Conservation (phyloP, 306 rosid genomes). For the Arachis stenosperma region DNA sequence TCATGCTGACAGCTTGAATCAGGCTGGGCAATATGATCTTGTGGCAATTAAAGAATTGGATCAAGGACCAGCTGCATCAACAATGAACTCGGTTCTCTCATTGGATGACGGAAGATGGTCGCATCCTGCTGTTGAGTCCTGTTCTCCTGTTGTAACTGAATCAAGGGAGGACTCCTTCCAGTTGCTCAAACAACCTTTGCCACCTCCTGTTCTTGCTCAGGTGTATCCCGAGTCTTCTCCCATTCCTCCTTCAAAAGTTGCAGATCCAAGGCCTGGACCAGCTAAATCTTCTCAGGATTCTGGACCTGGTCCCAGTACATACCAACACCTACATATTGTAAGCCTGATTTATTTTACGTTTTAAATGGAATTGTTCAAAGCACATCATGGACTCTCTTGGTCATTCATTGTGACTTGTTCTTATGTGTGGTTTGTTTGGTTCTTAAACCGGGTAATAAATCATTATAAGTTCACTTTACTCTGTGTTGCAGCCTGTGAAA, state of each 20-base stretch:
- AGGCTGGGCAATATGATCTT: constrained; percentile 67
- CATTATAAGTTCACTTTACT: constrained; percentile 35
- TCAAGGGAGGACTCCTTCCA: constrained; percentile 66
- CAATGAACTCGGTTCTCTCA: constrained; percentile 88
- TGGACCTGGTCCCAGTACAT: constrained; percentile 54
- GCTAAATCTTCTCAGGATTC: constrained; percentile 69
- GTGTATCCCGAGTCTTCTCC: constrained; percentile 58
- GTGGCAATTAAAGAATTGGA: constrained; percentile 66
- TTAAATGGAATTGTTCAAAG: constrained; percentile 13
- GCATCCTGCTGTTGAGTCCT: constrained; percentile 55
- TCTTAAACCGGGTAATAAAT: constrained; percentile 16
- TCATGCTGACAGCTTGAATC: constrained; percentile 64
- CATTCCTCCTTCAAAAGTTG: constrained; percentile 92
- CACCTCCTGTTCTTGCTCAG: constrained; percentile 94
- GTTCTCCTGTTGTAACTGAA: constrained; percentile 55
- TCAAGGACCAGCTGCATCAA: constrained; percentile 54
- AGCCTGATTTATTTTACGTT: constrained; percentile 40
- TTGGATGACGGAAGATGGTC: constrained; percentile 87
- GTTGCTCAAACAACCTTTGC: constrained; percentile 76
- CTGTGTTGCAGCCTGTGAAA: constrained; percentile 76
- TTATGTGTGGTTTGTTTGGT: constrained; percentile 32
- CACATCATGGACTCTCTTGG: constrained; percentile 33
- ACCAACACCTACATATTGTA: constrained; percentile 87
- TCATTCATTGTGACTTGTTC: constrained; percentile 26
- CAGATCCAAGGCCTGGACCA: constrained; percentile 97